These are phyloP conservation scores for Ophiostoma triangulosporum DNA, from an alignment of 2,329 filamentous ascomycete genomes.

Conservation along the genomic window DNA sequence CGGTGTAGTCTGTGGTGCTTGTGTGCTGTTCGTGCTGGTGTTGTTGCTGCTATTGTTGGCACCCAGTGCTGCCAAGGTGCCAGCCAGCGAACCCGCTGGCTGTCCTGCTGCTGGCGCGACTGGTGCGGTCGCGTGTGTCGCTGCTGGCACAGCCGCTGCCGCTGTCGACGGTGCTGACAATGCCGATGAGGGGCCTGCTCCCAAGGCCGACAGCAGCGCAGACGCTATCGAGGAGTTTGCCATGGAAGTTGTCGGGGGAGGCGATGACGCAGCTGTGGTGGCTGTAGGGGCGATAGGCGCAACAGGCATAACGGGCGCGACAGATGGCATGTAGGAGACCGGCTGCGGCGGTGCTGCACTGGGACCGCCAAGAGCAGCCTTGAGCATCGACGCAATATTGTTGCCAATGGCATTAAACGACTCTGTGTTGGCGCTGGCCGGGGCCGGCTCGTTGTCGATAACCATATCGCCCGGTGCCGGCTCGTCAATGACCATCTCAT, in stretches of 20 bases:
- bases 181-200: background rate
- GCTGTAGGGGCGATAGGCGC: background rate
- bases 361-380: conserved; percentile 2
- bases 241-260: background rate
- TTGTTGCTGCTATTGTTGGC: background rate
- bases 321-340: background rate
- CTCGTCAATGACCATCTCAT: conserved; percentile 10
- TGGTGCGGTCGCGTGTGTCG: background rate
- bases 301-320: background rate
- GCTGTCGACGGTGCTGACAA: background rate
- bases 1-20: background rate
- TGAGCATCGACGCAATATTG: conserved; percentile 10
- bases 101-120: background rate
- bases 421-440: background rate
- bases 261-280: background rate
- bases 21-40: background rate
- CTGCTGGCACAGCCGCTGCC: background rate
- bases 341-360: background rate
- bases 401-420: background rate
- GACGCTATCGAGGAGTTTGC: background rate
- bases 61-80: background rate
- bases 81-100: background rate
- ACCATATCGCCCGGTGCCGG: background rate
- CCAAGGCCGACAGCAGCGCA: background rate
- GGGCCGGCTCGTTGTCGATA: background rate